Percentiles rank a stretch among this genome's conserved stretches.
Evolutionary conservation across 2,329 filamentous ascomycete genomes (phyloP).

Genomic region (Fusarium devonianum): DNA sequence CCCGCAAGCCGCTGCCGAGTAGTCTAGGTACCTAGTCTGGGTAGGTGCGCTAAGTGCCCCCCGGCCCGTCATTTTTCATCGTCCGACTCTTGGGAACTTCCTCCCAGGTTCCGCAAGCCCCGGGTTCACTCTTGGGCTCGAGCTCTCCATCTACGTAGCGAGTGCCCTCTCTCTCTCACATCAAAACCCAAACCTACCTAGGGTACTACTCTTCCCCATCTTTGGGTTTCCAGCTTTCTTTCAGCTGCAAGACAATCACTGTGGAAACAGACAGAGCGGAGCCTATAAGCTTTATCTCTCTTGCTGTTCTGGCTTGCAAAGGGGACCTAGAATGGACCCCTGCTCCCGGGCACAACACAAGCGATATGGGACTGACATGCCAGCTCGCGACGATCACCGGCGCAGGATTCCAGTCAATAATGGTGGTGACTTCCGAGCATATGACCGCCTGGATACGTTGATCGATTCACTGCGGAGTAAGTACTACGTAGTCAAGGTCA

Average conservation of each 20-base stretch:
- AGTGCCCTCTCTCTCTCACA: constrained; percentile 17
- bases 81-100: constrained; percentile 29
- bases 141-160: constrained; percentile 22
- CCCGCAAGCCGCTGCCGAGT: constrained; percentile 2
- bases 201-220: constrained; percentile 9
- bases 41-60: constrained; percentile 3
- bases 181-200: constrained; percentile 19
- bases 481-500: constrained; percentile 22
- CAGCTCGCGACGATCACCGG: constrained; percentile 19
- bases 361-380: constrained; percentile 6
- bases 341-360: constrained; percentile 17
- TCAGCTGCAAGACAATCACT: constrained; percentile 10
- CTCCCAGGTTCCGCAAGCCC: constrained; percentile 13
- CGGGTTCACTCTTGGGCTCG: constrained; percentile 30
- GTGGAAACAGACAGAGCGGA: constrained; percentile 6
- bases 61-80: constrained; percentile 13
- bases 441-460: constrained; percentile 11
- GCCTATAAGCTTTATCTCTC: not conserved
- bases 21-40: constrained; percentile 14
- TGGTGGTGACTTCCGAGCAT: constrained; percentile 11
- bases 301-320: not conserved
- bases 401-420: constrained; percentile 8
- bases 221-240: constrained; percentile 12
- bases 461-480: constrained; percentile 4
- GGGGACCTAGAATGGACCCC: constrained; percentile 7